Percentiles rank a stretch among this genome's conserved stretches.
Conservation (phyloP, 306 rosid species). For the Ormosia semicastrata region DNA sequence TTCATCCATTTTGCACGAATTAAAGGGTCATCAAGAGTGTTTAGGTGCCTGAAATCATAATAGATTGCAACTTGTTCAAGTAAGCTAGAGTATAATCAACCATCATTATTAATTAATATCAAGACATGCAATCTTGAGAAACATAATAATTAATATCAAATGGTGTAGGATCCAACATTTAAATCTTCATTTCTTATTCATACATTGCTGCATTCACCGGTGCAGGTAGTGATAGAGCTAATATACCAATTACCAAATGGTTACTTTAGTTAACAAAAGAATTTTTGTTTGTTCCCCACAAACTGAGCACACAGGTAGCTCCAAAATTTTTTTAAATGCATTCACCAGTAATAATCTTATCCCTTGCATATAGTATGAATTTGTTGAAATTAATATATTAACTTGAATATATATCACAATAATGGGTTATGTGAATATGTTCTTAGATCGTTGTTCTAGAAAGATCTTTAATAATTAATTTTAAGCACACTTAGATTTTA, state of each 20-base stretch:
- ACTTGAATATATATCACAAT: too few species aligned
- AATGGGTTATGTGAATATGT: too few species aligned
- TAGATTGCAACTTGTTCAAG: not conserved
- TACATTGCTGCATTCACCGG: not conserved
- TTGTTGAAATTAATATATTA: too few species aligned
- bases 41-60: constrained; percentile 50
- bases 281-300: not conserved
- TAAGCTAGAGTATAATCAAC: not conserved
- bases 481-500: too few species aligned
- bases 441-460: too few species aligned
- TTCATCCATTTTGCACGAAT: constrained; percentile 88
- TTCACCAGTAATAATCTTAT: too few species aligned
- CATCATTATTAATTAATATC: not conserved
- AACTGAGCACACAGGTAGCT: too few species aligned
- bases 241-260: not conserved
- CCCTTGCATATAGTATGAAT: too few species aligned
- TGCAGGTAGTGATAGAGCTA: too few species aligned
- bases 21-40: constrained; percentile 71
- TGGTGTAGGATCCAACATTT: not conserved
- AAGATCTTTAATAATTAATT: too few species aligned
- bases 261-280: not conserved
- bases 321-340: too few species aligned
- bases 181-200: not conserved
- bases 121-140: not conserved
- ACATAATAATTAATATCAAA: not conserved